Evolutionary conservation across 352 stramenopile species (phyloP), one percentile per base, ranked within the genome.

Genomic region (Phytophthora europaea): DNA sequence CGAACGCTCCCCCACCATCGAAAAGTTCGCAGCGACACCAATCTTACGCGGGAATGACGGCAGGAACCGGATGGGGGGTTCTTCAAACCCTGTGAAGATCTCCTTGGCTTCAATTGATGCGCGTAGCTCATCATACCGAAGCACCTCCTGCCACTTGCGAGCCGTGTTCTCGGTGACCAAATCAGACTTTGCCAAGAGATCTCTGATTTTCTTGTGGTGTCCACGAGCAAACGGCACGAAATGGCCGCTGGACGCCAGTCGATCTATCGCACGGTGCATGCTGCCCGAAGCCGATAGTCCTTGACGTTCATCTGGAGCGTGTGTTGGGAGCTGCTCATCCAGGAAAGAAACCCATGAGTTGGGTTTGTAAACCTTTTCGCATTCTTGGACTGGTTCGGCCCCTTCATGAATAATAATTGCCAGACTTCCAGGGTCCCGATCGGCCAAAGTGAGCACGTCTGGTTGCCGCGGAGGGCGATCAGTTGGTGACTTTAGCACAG

Each of bases 51-150:
- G 90, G 55, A 85, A 95, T 1, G 88, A 89, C 12, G 90, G 90
- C 20, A 95, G 36, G 53, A 97, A 97, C 4, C 65, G 67, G 54
- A 97, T 95, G 0, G 78, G 60, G 36, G 90, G 87, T 38, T 97
- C 88, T 64, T 95, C 85, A 56, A 97, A 97, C 0, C 90, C 90
- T 56, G 84, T 94, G n/a, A 97, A 92, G 12, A 94, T 83, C 56
- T 97, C 90, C 34, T 95, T 95, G 1, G 81, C 82, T 50, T 95
- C 88, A 10, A 97, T 90, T 2, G 83, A 86, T 4, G 80, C 81
- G 10, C 81, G 76, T 6, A 97, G 54, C 36, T 94, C 83, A 48
- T 97, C 90, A 51, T 86, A 92, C 9, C 88, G 79, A 26, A 95
- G 61, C 33, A 97, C 48, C 22, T 95, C 87, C 36, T 87, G 72